phyloP scores from a whole-genome alignment of 2,329 filamentous ascomycete species.

The Sordariomycetes sp. region DNA sequence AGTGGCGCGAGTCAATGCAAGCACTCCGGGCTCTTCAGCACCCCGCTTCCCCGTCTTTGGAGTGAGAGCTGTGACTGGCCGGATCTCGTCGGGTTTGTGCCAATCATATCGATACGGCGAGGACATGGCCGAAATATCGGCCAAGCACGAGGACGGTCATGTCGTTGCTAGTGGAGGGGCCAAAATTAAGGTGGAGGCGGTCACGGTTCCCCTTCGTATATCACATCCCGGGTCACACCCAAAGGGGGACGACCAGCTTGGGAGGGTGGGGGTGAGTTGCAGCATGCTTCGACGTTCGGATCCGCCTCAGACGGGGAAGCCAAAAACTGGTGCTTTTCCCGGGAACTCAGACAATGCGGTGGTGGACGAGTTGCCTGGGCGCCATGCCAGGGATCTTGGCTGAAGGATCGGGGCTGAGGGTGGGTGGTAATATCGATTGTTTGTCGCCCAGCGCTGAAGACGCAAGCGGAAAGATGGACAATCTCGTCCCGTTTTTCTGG shows the following conservation, averaged over 20 bases:
- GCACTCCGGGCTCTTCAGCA: neutral
- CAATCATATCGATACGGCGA: neutral
- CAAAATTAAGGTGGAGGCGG: neutral
- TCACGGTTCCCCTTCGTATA: neutral
- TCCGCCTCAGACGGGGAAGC: too few relatives aligned
- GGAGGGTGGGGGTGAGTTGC: too few relatives aligned
- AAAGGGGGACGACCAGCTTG: neutral
- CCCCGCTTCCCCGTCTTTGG: neutral
- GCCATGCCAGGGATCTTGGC: too few relatives aligned
- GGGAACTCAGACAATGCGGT: too few relatives aligned
- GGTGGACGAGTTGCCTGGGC: too few relatives aligned
- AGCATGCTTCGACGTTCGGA: too few relatives aligned
- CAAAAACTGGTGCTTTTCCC: too few relatives aligned
- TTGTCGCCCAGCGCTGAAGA: too few relatives aligned
- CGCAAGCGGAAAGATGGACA: too few relatives aligned
- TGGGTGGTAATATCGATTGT: too few relatives aligned
- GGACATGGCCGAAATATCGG: neutral
- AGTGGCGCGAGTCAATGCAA: neutral
- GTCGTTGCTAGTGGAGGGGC: neutral
- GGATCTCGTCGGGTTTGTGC: neutral
- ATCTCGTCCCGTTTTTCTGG: too few relatives aligned
- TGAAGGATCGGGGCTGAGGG: too few relatives aligned
- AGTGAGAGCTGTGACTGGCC: neutral
- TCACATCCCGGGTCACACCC: neutral
- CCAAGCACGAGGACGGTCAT: neutral